Base-by-base conservation (phyloP, 805 yeast genomes). In the Yarrowia hollandica region DNA sequence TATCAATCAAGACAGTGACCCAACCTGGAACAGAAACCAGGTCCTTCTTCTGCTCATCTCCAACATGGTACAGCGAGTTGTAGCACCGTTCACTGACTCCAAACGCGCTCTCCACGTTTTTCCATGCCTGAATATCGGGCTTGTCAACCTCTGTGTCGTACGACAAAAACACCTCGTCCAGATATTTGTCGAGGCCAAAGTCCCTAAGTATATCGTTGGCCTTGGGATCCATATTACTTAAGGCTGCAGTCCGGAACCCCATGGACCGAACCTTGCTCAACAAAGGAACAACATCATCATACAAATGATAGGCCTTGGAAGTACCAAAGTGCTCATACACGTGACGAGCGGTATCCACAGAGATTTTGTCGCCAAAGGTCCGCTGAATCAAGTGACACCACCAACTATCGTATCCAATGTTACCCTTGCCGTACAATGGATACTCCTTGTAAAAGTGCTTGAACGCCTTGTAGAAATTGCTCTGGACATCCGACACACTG, bases 191-290 rank as follows among this genome's bases (percentile, higher is more conserved):
- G 0, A 52, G 35, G 1, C 58, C 58, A n/a, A 52, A 35, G 18
- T 52, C 44, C 4, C n/a, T 14, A 6, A 52, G 14, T 6, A 52
- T 35, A 10, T 25, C 26, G 16, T 35, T 15, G 1, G 58, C 42
- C 11, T 35, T 26, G 10, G 42, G 44, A 26, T 52, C 58, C 58
- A 52, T 52, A 15, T 52, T 52, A 19, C 44, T 35, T 7, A 52
- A 16, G 1, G 35, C 44, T 11, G 35, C 33, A 9, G 21, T 52
- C 15, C 12, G 25, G 28, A 35, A 52, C 2, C 44, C 44, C 44
- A 26, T 35, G 2, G 16, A 12, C 31, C 25, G 15, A 5, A 28
- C 58, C 33, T 35, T n/a, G 2, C 16, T 12, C 19, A 52, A 14
- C 14, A 52, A 5, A 7, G 58, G 58, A 5, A 52, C 15, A 4